These are phyloP conservation scores for Hordeum marinum DNA, from an alignment of 176 grass and related monocot genomes.

Conservation along the genomic window DNA sequence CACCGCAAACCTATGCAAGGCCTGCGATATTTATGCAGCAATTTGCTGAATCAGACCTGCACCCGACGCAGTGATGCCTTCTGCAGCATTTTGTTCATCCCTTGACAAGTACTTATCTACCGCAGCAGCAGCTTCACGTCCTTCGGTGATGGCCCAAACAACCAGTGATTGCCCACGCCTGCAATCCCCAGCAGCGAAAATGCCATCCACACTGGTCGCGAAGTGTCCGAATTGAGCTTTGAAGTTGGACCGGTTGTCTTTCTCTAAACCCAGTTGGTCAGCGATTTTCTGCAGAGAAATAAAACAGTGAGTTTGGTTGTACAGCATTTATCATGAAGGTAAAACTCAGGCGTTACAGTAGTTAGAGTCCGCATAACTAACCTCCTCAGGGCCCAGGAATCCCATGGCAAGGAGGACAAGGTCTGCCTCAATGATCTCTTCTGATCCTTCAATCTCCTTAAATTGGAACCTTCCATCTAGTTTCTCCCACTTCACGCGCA, in stretches of 20 bases:
- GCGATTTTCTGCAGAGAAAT: constrained; percentile 56
- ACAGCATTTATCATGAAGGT: neutral
- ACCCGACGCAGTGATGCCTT: constrained; percentile 9
- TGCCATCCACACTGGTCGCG: constrained; percentile 74
- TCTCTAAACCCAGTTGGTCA: constrained; percentile 69
- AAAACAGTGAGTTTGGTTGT: constrained; percentile 15
- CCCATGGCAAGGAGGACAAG: constrained; percentile 97
- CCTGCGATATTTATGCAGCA: constrained; percentile 38
- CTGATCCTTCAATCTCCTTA: constrained; percentile 74
- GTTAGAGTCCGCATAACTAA: constrained; percentile 26
- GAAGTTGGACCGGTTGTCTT: constrained; percentile 86
- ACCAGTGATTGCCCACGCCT: constrained; percentile 93
- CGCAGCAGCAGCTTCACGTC: constrained; percentile 68
- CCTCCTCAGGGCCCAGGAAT: constrained; percentile 84
- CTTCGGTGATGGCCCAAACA: constrained; percentile 98
- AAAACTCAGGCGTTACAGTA: neutral
- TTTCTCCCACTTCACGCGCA: constrained; percentile 69
- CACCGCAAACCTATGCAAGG: neutral
- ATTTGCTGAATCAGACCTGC: constrained; percentile 58
- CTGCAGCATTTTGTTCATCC: constrained; percentile 27
- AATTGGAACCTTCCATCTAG: constrained; percentile 59
- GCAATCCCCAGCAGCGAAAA: constrained; percentile 94
- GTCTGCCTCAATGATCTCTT: constrained; percentile 92
- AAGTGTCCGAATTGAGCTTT: constrained; percentile 90
- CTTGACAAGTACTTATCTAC: constrained; percentile 71